Evolutionary conservation across 768 basidiomycete species (phyloP).

Genomic region (Omphalotus guepiniiformis): DNA sequence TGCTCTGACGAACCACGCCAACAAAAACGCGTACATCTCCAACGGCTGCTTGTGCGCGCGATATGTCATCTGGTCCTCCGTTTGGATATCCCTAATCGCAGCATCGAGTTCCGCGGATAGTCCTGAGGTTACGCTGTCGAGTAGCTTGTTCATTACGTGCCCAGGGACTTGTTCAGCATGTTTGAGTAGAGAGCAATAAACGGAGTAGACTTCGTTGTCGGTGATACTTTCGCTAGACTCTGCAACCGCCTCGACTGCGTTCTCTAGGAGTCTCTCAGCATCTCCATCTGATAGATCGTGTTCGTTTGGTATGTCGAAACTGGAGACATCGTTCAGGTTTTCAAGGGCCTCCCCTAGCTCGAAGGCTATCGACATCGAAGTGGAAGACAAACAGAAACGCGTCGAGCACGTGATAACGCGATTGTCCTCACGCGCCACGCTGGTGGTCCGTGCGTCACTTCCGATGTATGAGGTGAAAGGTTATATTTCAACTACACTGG

Average conservation of each 20-base stretch:
- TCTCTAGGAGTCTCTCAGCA: constrained; percentile 53
- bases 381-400: not conserved
- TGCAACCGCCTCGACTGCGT: constrained; percentile 80
- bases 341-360: constrained; percentile 79
- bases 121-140: constrained; percentile 82
- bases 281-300: constrained; percentile 58
- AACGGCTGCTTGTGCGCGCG: constrained; percentile 66
- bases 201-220: constrained; percentile 70
- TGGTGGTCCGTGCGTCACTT: too few relatives aligned
- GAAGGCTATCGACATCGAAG: constrained; percentile 32
- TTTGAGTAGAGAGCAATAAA: constrained; percentile 80
- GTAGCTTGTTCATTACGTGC: constrained; percentile 72
- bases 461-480: too few relatives aligned
- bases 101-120: constrained; percentile 70
- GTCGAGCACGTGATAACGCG: not conserved
- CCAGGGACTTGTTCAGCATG: constrained; percentile 59
- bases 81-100: constrained; percentile 63
- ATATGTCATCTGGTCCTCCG: constrained; percentile 60
- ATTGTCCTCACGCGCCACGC: too few relatives aligned
- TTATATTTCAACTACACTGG: too few relatives aligned
- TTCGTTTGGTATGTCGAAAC: constrained; percentile 67
- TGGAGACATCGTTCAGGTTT: constrained; percentile 49
- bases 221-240: constrained; percentile 69
- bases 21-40: constrained; percentile 88
- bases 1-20: constrained; percentile 86